A percentile compares a stretch with the other conserved stretches of the same genome.
Evolutionary conservation across 148 eudicot species (phyloP).

Genomic region (Amaranthus hypochondriacus): DNA sequence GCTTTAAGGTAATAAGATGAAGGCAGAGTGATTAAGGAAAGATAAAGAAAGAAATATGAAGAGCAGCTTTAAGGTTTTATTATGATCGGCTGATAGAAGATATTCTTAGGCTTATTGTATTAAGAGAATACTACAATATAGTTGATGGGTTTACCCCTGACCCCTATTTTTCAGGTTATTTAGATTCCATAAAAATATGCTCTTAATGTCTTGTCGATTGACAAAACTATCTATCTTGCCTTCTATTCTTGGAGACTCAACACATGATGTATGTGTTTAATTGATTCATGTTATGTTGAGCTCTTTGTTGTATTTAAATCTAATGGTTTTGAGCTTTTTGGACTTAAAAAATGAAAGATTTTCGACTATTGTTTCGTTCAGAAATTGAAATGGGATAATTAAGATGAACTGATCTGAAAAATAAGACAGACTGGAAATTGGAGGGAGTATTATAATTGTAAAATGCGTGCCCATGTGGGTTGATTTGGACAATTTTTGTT

Average conservation of each 20-base stretch:
- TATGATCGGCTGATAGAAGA: background rate
- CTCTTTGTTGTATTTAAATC: background rate
- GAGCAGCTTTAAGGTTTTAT: background rate
- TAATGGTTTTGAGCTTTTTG: background rate
- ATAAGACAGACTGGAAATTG: too few species aligned
- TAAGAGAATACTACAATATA: background rate
- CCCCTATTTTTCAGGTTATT: background rate
- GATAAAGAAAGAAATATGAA: background rate
- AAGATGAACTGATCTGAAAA: too few species aligned
- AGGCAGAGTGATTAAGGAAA: conserved; percentile 10
- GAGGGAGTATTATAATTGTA: background rate
- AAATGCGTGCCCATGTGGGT: conserved; percentile 7
- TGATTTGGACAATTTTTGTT: background rate
- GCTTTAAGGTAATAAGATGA: background rate
- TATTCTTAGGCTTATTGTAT: background rate
- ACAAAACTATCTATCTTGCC: background rate
- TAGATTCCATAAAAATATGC: conserved; percentile 1
- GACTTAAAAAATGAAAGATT: too few species aligned
- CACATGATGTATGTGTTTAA: too few species aligned
- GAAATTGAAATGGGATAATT: too few species aligned
- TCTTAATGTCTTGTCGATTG: background rate
- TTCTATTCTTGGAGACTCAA: too few species aligned
- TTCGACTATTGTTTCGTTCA: too few species aligned
- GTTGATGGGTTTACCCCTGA: background rate
- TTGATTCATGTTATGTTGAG: background rate